phyloP scores from a whole-genome alignment of 768 basidiomycete genomes.

The Suillus decipiens region DNA sequence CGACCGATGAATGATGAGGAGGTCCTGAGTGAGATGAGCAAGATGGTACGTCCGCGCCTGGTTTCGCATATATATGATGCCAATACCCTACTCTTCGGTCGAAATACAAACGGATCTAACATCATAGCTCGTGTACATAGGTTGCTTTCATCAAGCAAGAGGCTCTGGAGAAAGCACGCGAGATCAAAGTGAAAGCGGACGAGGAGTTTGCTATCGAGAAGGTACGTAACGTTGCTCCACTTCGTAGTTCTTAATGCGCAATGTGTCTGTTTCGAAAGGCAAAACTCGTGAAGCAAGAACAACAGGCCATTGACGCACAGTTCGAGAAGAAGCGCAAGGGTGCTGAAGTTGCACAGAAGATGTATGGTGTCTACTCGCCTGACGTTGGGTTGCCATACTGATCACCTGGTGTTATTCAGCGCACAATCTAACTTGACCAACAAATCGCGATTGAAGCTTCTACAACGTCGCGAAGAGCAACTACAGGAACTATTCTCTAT shows the following conservation, averaged over 20 bases:
- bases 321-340: conserved; percentile 97
- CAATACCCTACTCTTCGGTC: conserved; percentile 10
- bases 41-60: conserved; percentile 71
- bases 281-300: conserved; percentile 95
- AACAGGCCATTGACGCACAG: conserved; percentile 89
- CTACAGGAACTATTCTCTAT: conserved; percentile 85
- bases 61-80: conserved; percentile 7
- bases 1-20: conserved; percentile 92
- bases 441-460: conserved; percentile 87
- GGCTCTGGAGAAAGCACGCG: conserved; percentile 94
- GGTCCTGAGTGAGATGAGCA: conserved; percentile 96
- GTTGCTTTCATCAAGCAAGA: conserved; percentile 99
- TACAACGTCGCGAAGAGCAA: conserved; percentile 90
- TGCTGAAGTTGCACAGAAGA: conserved; percentile 93
- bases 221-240: conserved; percentile 40
- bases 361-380: conserved; percentile 51
- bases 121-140: conserved; percentile 40
- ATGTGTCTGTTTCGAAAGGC: conserved; percentile 52
- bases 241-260: background rate
- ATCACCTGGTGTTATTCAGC: conserved; percentile 40
- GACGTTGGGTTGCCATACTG: background rate
- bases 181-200: conserved; percentile 96
- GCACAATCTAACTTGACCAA: conserved; percentile 96
- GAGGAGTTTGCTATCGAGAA: conserved; percentile 99
- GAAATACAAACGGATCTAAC: conserved; percentile 13